Base-by-base conservation (phyloP, 176 grass and related monocot species). In the Melocanna baccifera region DNA sequence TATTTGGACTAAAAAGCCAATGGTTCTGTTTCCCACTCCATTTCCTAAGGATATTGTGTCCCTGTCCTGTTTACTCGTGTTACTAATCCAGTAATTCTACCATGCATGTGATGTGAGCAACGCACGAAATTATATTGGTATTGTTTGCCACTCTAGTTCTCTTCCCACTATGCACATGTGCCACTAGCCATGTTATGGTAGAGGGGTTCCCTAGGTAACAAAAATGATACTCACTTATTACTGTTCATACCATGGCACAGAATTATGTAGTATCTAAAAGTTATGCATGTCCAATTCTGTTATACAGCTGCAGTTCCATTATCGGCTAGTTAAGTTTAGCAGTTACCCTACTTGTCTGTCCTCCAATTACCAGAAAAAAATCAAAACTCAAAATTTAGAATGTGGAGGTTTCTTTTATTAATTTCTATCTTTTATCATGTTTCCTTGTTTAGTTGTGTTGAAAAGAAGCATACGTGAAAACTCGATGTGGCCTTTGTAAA, bases 391-490 rank as follows among this genome's bases (percentile, higher is more conserved):
- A 56, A 78, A 78, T 78, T 47, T 66, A 76, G 40, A 25, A 74
- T 0, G 46, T 86, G 1, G 12, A 63, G 22, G 10, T 30, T 5
- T 74, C 6, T 47, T 18, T 43, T 69, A 3, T 64, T 52, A 53
- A 30, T 72, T 86, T 86, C 57, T 34, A 52, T 16, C 16, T 53
- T 80, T 81, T 87, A 42, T n/a, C 45, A 19, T 73, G 58, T 30
- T 7, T 34, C 19, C 20, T 73, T 65, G 12, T 74, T 5, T 45
- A 26, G 39, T 74, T 43, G 18, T 34, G 69, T 32, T 65, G 16
- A 63, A 42, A 80, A 72, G 7, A 50, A 25, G 4, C 25, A 40
- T 29, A 13, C 0, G 15, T 36, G 74, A 61, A 79, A 59, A 40
- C 5, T 20, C 22, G 15, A 11, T 28, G n/a, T 70, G 42, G 29